Evolutionary conservation across 169 alveolate species (phyloP).

Genomic region (Eimeria maxima): DNA sequence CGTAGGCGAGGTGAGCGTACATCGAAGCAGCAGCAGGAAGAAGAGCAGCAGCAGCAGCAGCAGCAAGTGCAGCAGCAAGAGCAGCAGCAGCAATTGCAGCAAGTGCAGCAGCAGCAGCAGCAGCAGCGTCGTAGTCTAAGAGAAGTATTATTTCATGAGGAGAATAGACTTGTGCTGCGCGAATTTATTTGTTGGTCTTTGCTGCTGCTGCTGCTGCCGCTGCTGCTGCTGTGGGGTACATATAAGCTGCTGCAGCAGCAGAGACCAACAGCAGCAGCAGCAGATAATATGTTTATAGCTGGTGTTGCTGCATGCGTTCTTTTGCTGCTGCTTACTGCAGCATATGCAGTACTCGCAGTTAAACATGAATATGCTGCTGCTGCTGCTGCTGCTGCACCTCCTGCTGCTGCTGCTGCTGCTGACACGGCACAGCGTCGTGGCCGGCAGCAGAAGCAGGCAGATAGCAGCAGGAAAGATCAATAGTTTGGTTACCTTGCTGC

Average conservation of each 20-base stretch:
- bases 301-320: slow-evolving; percentile 13
- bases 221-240: background rate
- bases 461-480: background rate
- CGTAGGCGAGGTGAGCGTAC: slow-evolving; percentile 58
- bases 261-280: slow-evolving; percentile 45
- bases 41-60: slow-evolving; percentile 27
- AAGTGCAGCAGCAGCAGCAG: slow-evolving; percentile 39
- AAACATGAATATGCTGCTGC: slow-evolving; percentile 54
- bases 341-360: slow-evolving; percentile 17
- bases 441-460: background rate
- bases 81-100: slow-evolving; percentile 32
- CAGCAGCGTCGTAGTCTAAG: slow-evolving; percentile 5
- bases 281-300: slow-evolving; percentile 32
- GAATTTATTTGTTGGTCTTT: slow-evolving; percentile 8
- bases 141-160: background rate
- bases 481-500: background rate
- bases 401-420: slow-evolving; percentile 20
- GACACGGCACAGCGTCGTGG: background rate
- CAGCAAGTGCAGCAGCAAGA: background rate
- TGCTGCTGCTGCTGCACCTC: slow-evolving; percentile 9
- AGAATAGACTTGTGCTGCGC: background rate
- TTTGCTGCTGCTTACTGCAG: slow-evolving; percentile 28
- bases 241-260: slow-evolving; percentile 46
- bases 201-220: slow-evolving; percentile 64
- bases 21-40: background rate